Conservation (phyloP, 169 alveolate genomes). For the Cryptosporidium canis region DNA sequence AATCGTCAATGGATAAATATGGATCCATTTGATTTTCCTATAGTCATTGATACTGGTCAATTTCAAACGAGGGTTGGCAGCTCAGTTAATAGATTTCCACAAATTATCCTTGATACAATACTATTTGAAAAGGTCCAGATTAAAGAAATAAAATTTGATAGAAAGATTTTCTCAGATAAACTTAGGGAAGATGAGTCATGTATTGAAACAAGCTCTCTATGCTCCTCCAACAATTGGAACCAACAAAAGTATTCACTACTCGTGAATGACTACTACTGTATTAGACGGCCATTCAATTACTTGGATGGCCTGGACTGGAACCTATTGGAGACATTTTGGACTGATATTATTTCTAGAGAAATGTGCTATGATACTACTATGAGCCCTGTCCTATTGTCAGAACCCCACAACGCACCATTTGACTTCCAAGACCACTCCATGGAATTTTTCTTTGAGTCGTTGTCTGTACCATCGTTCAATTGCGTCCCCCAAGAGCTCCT, state of each 20-base stretch:
- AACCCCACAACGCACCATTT: slow-evolving; percentile 70
- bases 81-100: slow-evolving; percentile 30
- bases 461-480: slow-evolving; percentile 43
- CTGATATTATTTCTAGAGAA: slow-evolving; percentile 53
- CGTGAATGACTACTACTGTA: not conserved
- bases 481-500: slow-evolving; percentile 47
- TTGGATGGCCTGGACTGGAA: slow-evolving; percentile 60
- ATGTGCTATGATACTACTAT: slow-evolving; percentile 27
- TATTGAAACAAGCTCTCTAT: not conserved
- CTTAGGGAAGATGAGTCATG: not conserved
- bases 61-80: slow-evolving; percentile 47
- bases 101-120: slow-evolving; percentile 11
- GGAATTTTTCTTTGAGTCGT: slow-evolving; percentile 68
- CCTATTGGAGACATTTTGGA: slow-evolving; percentile 68
- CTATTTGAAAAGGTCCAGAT: not conserved
- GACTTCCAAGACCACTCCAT: slow-evolving; percentile 66
- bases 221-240: not conserved
- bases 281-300: slow-evolving; percentile 27
- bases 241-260: slow-evolving; percentile 3
- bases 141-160: slow-evolving; percentile 8
- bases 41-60: slow-evolving; percentile 64
- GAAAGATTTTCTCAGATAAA: not conserved
- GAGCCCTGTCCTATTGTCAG: slow-evolving; percentile 35
- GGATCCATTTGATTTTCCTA: slow-evolving; percentile 22
- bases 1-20: not conserved